phyloP scores from a whole-genome alignment of 352 stramenopile species.

The Plasmopara muralis region DNA sequence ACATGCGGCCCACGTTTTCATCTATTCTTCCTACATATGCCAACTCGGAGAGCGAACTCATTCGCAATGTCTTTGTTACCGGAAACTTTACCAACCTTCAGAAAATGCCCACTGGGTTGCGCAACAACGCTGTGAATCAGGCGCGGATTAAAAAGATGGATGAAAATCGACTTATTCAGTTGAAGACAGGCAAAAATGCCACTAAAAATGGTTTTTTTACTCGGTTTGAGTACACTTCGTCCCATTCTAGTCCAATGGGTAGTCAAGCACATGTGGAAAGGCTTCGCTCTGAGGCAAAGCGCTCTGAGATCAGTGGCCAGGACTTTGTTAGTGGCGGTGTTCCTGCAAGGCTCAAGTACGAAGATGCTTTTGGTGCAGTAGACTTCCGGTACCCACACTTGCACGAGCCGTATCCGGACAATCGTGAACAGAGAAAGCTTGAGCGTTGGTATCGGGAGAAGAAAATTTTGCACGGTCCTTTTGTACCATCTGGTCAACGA shows the following conservation, averaged over 20 bases:
- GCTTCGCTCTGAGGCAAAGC: constrained; percentile 59
- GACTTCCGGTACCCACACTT: constrained; percentile 63
- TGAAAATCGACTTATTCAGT: constrained; percentile 49
- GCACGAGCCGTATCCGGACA: constrained; percentile 56
- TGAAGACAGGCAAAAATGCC: constrained; percentile 34
- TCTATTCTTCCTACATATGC: constrained; percentile 75
- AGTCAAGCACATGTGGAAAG: constrained; percentile 63
- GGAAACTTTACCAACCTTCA: constrained; percentile 65
- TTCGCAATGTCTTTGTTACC: constrained; percentile 62
- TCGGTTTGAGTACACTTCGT: constrained; percentile 72
- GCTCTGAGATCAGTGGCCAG: constrained; percentile 54
- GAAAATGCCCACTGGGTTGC: constrained; percentile 48
- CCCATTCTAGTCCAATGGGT: constrained; percentile 53
- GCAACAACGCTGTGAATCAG: constrained; percentile 54
- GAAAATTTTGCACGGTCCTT: constrained; percentile 63
- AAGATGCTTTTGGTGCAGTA: constrained; percentile 58
- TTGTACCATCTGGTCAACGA: constrained; percentile 54
- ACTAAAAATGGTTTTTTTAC: constrained; percentile 73
- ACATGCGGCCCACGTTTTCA: constrained; percentile 80
- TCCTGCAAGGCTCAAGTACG: constrained; percentile 54
- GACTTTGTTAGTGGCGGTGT: constrained; percentile 57
- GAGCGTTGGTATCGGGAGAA: constrained; percentile 58
- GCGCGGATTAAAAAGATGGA: constrained; percentile 73
- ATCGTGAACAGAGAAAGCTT: constrained; percentile 40
- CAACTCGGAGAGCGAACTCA: constrained; percentile 69